Base-by-base conservation (phyloP, 495 filamentous ascomycete species). In the Barbatosphaeria neglecta region DNA sequence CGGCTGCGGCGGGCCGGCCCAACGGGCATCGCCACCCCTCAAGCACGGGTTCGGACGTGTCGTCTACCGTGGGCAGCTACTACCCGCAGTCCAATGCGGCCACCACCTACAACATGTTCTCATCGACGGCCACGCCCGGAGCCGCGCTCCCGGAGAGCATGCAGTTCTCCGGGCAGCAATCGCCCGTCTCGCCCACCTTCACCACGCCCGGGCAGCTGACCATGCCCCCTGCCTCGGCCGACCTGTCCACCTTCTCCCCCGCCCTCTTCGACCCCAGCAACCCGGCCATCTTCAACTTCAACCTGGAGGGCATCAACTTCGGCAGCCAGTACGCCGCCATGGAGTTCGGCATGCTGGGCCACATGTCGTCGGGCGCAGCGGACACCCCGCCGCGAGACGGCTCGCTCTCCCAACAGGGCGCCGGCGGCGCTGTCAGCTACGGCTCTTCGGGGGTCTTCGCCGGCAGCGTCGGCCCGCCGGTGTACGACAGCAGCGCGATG, bases 281-380 rank as follows among this genome's bases (percentile, higher is more conserved):
- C 61, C 86, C 90, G 7, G 84, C 86, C 1, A 63, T 94, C 39
- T 95, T 89, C 70, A 94, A 94, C 58, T 95, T 95, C 58, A 87
- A 96, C 59, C 73, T 95, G 3, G 87, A 92, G 27, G 87, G 87
- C 42, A 74, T 95, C 54, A 95, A 95, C 61, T 98, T 97, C 58
- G 89, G 87, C 41, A 96, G 90, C 57, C 86, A 90, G 25, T 98
- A 95, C 54, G 90, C 87, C 48, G 89, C 87, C 24, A 63, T 93
- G 48, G 92, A 98, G 60, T 95, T 96, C 57, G 81, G 86, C 18
- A 94, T 95, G 78, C 78, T 98, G 4, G 86, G 86, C 17, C 89
- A 95, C 56, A 90, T 98, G 84, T 85, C 86, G 23, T 87, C 82
- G 16, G 87, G 86, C 1, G 86, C 85, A 2, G 84, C 78, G 17